Base-by-base conservation (phyloP, 352 stramenopile species). In the Labyrinthula sp. region DNA sequence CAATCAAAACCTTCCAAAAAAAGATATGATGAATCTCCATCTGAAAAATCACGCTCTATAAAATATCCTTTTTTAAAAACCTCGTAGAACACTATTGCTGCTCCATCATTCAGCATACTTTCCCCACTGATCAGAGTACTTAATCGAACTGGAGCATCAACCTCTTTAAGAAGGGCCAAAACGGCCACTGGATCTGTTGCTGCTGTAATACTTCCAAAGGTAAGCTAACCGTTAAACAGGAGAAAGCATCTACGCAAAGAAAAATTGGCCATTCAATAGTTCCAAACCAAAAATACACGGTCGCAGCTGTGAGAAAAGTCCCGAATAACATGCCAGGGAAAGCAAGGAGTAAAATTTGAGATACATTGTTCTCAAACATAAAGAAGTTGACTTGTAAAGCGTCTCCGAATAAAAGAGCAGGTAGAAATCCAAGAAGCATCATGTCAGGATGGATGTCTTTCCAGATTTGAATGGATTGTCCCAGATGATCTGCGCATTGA, bases 31-130 rank as follows among this genome's bases (percentile, higher is more conserved):
- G 78, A 40, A 82, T 68, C 8, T 79, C 72, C 4, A 5, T 45
- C 10, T 10, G 6, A 36, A 9, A 20, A 10, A 10, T 27, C 28
- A 27, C 38, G n/a, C 17, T 23, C 36, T 6, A 20, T 24, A 2
- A 52, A 21, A 27, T 41, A 41, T n/a, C 43, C 17, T 25, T 43
- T 31, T n/a, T 47, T 62, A 50, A 75, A 66, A 10, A 75, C 49
- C 9, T 30, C 47, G 45, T 71, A 82, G 45, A 83, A 71, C 8
- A 83, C 73, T 30, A 81, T 65, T 2, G 70, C 67, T 9, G 63
- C 63, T 30, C 72, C 72, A 54, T 82, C 72, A 50, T 82, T 82
- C 15, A 82, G 52, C 12, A 82, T 59, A 28, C 49, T 63, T 61
- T 83, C 73, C n/a, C 73, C 73, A 6, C 64, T 33, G 48, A 82